A percentile compares a stretch with the other conserved stretches of the same genome.
Evolutionary conservation across 2,329 filamentous ascomycete genomes (phyloP).

Genomic region (Xylaria sp.): DNA sequence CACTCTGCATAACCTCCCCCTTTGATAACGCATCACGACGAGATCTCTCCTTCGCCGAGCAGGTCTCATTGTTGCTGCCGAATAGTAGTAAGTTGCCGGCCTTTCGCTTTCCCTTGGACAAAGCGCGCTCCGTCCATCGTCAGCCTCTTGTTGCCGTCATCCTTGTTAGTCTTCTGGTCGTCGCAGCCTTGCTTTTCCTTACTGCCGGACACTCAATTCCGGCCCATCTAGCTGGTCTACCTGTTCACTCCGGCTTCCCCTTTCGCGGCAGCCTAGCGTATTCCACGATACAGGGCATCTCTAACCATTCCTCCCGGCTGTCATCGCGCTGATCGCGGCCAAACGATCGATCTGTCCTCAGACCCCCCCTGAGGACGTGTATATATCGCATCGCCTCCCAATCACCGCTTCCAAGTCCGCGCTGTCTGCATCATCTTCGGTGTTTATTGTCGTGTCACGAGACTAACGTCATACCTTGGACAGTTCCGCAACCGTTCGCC

Average conservation of each 20-base stretch:
- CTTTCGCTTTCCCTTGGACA: constrained; percentile 34
- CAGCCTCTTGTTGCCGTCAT: constrained; percentile 11
- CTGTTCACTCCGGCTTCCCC: constrained; percentile 43
- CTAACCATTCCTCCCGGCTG: constrained; percentile 13
- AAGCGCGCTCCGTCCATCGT: constrained; percentile 36
- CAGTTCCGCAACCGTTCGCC: constrained; percentile 35
- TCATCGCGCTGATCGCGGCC: constrained; percentile 35
- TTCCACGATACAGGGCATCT: constrained; percentile 19
- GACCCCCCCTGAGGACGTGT: constrained; percentile 6
- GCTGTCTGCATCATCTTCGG: constrained; percentile 13
- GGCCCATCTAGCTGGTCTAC: constrained; percentile 41
- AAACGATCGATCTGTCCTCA: constrained; percentile 46
- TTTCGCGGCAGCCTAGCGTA: constrained; percentile 46
- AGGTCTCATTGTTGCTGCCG: constrained; percentile 50
- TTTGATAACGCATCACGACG: constrained; percentile 47
- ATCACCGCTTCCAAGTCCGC: constrained; percentile 11
- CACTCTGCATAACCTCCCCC: constrained; percentile 43
- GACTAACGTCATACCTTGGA: constrained; percentile 37
- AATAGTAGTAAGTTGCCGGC: constrained; percentile 47
- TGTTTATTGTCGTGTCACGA: constrained; percentile 30
- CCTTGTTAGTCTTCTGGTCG: neutral
- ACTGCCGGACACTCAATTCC: constrained; percentile 30
- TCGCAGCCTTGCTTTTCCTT: constrained; percentile 37
- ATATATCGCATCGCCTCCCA: constrained; percentile 25
- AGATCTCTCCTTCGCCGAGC: constrained; percentile 51